Evolutionary conservation across 805 yeast species (phyloP).

Genomic region (Candida parachauliodes): DNA sequence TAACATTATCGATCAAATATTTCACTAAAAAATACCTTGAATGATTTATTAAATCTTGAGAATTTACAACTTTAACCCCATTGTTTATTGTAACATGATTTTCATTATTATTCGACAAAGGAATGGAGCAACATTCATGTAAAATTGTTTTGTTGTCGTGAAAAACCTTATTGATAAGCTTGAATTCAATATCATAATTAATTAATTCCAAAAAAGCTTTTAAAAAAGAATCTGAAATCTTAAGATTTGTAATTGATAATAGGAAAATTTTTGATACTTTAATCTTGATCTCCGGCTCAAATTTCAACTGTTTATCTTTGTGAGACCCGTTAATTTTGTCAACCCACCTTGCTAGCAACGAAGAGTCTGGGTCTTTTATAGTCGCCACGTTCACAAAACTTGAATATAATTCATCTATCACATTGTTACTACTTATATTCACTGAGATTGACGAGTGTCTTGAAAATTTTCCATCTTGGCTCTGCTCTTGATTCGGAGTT

Average conservation of each 20-base stretch:
- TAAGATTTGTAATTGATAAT: slow-evolving; percentile 59
- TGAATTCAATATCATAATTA: slow-evolving; percentile 51
- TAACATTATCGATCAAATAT: slow-evolving; percentile 24
- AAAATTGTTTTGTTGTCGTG: slow-evolving; percentile 60
- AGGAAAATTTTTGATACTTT: slow-evolving; percentile 68
- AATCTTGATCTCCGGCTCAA: slow-evolving; percentile 14
- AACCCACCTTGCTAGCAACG: slow-evolving; percentile 36
- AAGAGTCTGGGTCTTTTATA: slow-evolving; percentile 36
- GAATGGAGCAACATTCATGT: slow-evolving; percentile 59
- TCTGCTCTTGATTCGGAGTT: not conserved
- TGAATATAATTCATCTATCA: slow-evolving; percentile 66
- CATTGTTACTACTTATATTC: slow-evolving; percentile 25
- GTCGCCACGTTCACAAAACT: slow-evolving; percentile 60
- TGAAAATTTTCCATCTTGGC: slow-evolving; percentile 3
- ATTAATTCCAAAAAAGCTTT: slow-evolving; percentile 45
- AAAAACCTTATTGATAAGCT: slow-evolving; percentile 60
- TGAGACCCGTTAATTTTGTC: slow-evolving; percentile 30
- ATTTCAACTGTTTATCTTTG: slow-evolving; percentile 5
- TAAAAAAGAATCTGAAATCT: slow-evolving; percentile 61
- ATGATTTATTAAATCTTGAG: slow-evolving; percentile 36
- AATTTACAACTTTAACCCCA: slow-evolving; percentile 38
- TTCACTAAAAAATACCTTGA: slow-evolving; percentile 35
- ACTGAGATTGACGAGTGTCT: slow-evolving; percentile 10
- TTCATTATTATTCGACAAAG: slow-evolving; percentile 28
- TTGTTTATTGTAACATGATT: slow-evolving; percentile 38